Conservation (phyloP, 176 grass and related monocot species). For the Bonia amplexicaulis region DNA sequence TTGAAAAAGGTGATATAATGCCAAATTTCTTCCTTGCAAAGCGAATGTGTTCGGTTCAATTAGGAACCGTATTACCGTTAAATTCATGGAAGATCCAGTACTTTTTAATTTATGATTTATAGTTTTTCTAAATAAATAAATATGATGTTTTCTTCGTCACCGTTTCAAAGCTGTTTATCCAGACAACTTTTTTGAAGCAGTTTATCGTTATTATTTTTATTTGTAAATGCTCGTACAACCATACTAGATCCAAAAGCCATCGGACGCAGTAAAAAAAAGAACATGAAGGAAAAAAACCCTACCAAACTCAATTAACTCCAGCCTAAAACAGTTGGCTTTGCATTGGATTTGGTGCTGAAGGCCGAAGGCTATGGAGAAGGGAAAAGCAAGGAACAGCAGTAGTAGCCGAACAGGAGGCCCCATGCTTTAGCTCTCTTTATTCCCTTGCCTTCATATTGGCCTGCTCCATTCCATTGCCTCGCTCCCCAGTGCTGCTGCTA, state of each 20-base stretch:
- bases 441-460: constrained; percentile 58
- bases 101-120: no score
- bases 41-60: background rate
- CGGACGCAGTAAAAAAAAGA: no score
- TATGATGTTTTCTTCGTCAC: no score
- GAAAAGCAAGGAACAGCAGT: background rate
- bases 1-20: background rate
- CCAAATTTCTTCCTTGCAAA: background rate
- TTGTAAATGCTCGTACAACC: no score
- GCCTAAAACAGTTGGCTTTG: background rate
- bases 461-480: background rate
- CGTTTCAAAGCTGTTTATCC: no score
- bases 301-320: background rate
- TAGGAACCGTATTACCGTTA: background rate
- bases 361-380: constrained; percentile 30
- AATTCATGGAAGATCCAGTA: background rate
- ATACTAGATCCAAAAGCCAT: no score
- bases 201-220: no score
- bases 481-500: background rate
- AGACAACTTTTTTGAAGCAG: no score
- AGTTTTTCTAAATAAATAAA: no score
- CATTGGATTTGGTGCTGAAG: constrained; percentile 56
- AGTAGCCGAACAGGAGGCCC: constrained; percentile 1
- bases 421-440: constrained; percentile 67
- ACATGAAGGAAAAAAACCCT: background rate